These are phyloP conservation scores for Aspergillus versicolor DNA, from an alignment of 2,329 filamentous ascomycete species.

Conservation along the genomic window DNA sequence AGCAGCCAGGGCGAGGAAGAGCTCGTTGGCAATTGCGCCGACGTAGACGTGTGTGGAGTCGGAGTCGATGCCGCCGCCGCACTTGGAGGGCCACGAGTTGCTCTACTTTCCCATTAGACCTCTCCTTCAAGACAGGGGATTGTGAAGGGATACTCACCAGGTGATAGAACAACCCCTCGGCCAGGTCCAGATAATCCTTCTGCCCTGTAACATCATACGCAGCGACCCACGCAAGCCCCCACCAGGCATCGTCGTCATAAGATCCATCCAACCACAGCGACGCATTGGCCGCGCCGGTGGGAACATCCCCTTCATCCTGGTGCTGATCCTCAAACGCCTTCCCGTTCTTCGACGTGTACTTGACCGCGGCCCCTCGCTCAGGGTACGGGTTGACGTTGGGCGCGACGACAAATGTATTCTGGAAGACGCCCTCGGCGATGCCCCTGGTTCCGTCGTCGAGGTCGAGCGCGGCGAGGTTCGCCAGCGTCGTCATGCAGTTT, in stretches of 20 bases:
- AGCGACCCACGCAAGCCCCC: slow-evolving; percentile 55
- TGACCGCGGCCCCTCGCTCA: neutral
- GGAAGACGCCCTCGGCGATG: neutral
- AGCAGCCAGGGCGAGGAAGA: slow-evolving; percentile 56
- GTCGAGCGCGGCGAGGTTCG: slow-evolving; percentile 49
- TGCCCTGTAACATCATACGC: slow-evolving; percentile 55
- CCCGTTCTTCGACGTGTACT: neutral
- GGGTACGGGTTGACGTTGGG: neutral
- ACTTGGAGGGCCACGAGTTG: slow-evolving; percentile 43
- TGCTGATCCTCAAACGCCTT: neutral
- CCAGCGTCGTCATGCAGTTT: slow-evolving; percentile 64
- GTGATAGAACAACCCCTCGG: slow-evolving; percentile 50
- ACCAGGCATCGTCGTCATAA: slow-evolving; percentile 57
- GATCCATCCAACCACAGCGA: slow-evolving; percentile 29
- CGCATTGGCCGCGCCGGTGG: slow-evolving; percentile 11
- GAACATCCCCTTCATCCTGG: neutral
- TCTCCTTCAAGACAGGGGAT: no score
- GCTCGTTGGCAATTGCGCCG: slow-evolving; percentile 58
- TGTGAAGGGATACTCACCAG: slow-evolving; percentile 30
- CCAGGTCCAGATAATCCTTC: slow-evolving; percentile 46
- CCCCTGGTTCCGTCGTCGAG: slow-evolving; percentile 9
- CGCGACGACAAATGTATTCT: neutral
- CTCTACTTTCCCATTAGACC: slow-evolving; percentile 8
- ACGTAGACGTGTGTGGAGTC: slow-evolving; percentile 46
- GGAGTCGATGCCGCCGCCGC: slow-evolving; percentile 51